These are phyloP conservation scores for Oemleria cerasiformis DNA, from an alignment of 306 rosid species.

Conservation along the genomic window DNA sequence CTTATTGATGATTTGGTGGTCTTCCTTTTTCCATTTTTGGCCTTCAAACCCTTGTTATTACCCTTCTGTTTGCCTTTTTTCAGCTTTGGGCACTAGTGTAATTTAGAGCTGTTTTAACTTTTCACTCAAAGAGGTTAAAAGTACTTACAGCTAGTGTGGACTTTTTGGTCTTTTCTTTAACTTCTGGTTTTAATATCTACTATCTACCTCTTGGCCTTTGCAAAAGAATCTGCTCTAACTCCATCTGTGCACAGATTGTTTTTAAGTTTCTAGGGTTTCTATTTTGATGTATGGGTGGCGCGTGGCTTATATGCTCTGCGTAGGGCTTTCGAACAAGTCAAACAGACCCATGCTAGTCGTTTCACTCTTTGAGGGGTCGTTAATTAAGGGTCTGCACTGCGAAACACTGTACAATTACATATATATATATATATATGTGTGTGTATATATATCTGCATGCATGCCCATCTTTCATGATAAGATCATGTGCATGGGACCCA, in stretches of 20 bases:
- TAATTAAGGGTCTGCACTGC: not conserved
- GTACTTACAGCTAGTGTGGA: no score
- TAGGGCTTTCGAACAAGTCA: not conserved
- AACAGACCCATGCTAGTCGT: not conserved
- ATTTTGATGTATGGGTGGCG: not conserved
- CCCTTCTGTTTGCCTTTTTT: conserved; percentile 28
- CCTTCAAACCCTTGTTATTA: conserved; percentile 24
- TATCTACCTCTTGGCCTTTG: not conserved
- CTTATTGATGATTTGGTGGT: conserved; percentile 19
- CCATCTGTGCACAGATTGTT: not conserved
- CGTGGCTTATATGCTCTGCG: not conserved
- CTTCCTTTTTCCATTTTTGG: conserved; percentile 40
- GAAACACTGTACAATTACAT: not conserved
- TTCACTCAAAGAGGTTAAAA: not conserved
- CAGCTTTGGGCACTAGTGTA: not conserved
- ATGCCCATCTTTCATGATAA: not conserved
- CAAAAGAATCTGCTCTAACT: not conserved
- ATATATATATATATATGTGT: no score
- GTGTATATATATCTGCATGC: not conserved
- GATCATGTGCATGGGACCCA: not conserved
- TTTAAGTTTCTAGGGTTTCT: not conserved
- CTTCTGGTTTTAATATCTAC: not conserved
- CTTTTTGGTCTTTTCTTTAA: not conserved
- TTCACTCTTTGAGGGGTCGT: not conserved
- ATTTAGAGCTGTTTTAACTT: not conserved